Evolutionary conservation across 495 filamentous ascomycete genomes (phyloP).

Genomic region (Hypomontagnella submonticulosa): DNA sequence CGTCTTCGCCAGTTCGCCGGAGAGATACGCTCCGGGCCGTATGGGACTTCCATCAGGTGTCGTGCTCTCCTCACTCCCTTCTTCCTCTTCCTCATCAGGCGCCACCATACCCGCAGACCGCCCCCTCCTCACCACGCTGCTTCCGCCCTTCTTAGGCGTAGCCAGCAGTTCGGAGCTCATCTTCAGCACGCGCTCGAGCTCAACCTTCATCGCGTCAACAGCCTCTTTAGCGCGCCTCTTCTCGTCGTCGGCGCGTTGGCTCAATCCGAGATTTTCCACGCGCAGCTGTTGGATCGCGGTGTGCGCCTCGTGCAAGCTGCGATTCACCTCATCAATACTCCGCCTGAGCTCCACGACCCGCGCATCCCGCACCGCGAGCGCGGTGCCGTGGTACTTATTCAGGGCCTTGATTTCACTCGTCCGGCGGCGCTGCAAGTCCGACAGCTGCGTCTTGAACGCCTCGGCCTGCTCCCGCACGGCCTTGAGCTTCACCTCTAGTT

Average conservation of each 20-base stretch:
- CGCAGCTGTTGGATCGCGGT: slow-evolving; percentile 50
- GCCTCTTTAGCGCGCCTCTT: slow-evolving; percentile 60
- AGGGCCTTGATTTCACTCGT: slow-evolving; percentile 53
- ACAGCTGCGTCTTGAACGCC: slow-evolving; percentile 53
- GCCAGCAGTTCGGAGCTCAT: slow-evolving; percentile 52
- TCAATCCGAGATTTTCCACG: slow-evolving; percentile 50
- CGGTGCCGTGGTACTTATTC: slow-evolving; percentile 49
- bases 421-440: slow-evolving; percentile 54
- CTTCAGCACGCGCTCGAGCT: slow-evolving; percentile 53
- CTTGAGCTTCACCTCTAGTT: slow-evolving; percentile 48
- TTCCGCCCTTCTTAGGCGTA: slow-evolving; percentile 22
- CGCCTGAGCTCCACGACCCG: slow-evolving; percentile 53
- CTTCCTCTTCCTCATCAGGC: slow-evolving; percentile 8
- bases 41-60: slow-evolving; percentile 32
- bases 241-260: slow-evolving; percentile 52
- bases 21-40: slow-evolving; percentile 40
- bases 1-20: slow-evolving; percentile 47
- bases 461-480: slow-evolving; percentile 42
- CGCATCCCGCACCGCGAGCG: slow-evolving; percentile 57
- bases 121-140: slow-evolving; percentile 25
- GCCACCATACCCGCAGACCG: neutral
- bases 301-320: slow-evolving; percentile 51
- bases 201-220: slow-evolving; percentile 61
- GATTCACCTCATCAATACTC: slow-evolving; percentile 52
- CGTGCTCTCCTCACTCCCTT: slow-evolving; percentile 4